These are phyloP conservation scores for Teratosphaeria nubilosa DNA, from an alignment of 2,329 filamentous ascomycete species.

Conservation along the genomic window DNA sequence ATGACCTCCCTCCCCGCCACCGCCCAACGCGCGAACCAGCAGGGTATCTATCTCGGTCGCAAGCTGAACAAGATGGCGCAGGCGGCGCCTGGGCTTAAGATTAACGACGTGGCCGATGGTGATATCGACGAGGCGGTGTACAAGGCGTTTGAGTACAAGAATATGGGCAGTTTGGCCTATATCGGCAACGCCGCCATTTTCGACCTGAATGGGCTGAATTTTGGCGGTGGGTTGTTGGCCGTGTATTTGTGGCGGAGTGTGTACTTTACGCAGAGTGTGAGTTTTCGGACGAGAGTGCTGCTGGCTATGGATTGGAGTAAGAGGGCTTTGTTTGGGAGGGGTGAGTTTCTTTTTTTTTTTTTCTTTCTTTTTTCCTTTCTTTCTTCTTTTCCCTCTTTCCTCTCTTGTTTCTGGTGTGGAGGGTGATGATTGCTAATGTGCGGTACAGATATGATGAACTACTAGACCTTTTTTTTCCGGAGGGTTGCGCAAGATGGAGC, in stretches of 20 bases:
- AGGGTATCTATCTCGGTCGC: slow-evolving; percentile 81
- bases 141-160: slow-evolving; percentile 87
- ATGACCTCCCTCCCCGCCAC: slow-evolving; percentile 90
- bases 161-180: slow-evolving; percentile 86
- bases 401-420: too few relatives aligned
- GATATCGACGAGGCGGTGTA: slow-evolving; percentile 88
- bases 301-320: slow-evolving; percentile 99
- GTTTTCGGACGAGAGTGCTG: slow-evolving; percentile 74
- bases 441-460: slow-evolving; percentile 25
- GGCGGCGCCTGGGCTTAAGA: slow-evolving; percentile 59
- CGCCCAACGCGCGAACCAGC: slow-evolving; percentile 91
- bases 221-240: slow-evolving; percentile 76
- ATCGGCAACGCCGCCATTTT: slow-evolving; percentile 95
- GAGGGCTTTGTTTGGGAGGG: slow-evolving; percentile 86
- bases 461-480: too few relatives aligned
- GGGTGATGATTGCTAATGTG: slow-evolving; percentile 6
- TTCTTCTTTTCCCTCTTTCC: too few relatives aligned
- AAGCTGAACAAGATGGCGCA: slow-evolving; percentile 90
- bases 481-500: too few relatives aligned
- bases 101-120: slow-evolving; percentile 77
- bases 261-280: slow-evolving; percentile 97
- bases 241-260: slow-evolving; percentile 95
- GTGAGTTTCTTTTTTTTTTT: slow-evolving; percentile 44
- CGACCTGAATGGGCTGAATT: slow-evolving; percentile 68
- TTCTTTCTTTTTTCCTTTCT: too few relatives aligned